Base-by-base conservation (phyloP, 176 grass and related monocot species). In the Otatea glauca region DNA sequence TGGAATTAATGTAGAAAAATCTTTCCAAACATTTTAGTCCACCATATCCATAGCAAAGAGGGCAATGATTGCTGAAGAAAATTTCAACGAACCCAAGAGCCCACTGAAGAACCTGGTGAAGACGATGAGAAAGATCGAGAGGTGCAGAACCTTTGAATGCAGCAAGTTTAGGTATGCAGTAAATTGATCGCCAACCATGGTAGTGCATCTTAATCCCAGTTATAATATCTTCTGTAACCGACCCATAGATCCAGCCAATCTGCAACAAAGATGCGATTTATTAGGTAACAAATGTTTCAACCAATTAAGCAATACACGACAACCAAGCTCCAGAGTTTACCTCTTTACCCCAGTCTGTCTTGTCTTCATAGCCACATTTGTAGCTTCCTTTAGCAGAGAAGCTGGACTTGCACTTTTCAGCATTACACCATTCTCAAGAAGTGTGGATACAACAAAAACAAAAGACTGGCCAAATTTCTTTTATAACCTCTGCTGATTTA, bases 391-490 rank as follows among this genome's bases (percentile, higher is more conserved):
- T 11, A 93, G 45, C 9, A 93, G 74, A 63, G 91, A 93, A 58
- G 91, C 91, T 11, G 91, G 78, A 79, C 77, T 93, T 71, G 91
- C 88, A 61, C 85, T 87, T 75, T 76, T 90, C 44, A 90, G 54
- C 9, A 76, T 83, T 60, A 88, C 91, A 75, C 91, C 91, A 71
- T 93, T 93, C 85, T 93, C 91, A 44, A 93, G 78, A 62, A 90
- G 82, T 11, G 91, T 93, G 54, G 91, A 90, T 50, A 88, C 88
- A 82, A 90, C 91, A 90, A 93, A 93, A 75, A 93, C 91, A 83
- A 88, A 86, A 71, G 91, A 93, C 77, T 93, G 91, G 5, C 91
- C 91, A 83, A 90, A 93, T 62, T 93, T 93, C 88, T 93, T 93
- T 79, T 90, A 88, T 37, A 90, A 74, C 74, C 90, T 93, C 63